Base-by-base conservation (phyloP, 2,329 filamentous ascomycete species). In the Talaromyces sp. region DNA sequence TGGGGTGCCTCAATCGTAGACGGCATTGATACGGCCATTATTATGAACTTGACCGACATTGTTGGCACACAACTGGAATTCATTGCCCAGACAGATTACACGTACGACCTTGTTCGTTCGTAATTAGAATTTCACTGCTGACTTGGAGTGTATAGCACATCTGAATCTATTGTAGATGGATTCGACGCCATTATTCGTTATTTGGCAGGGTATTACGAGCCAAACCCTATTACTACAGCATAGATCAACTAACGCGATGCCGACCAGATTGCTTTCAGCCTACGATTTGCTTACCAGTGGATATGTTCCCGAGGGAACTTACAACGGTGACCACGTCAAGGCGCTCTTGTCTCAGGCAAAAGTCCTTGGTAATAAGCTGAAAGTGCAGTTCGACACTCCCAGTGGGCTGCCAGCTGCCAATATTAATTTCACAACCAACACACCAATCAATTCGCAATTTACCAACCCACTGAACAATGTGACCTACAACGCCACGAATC, bases 1-100 rank as follows among this genome's bases (percentile, higher is more conserved):
- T 68, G 67, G 67, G 66, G 67, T 28, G 66, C 65, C 5, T 61
- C 61, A 10, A 62, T 67, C 53, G 67, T 68, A 10, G 67, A 68
- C 60, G 67, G 64, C 8, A 68, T 68, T 54, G 66, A 68, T 50
- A 68, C 67, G 23, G 67, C 67, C 5, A 64, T 68, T 52, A 58
- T 68, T 14, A 68, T 68, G 67, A 65, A 65, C 12, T 60, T 68
- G 28, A 68, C 66, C 5, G 67, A 68, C 61, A 67, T 68, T 54
- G 67, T 68, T 5, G 65, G 66, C 53, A 28, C 61, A 31, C 67
- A 68, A 52, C 60, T 68, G 57, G 65, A 63, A 30, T 63, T 64
- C 40, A 68, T 68, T 59, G 64, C 63, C 23, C 52, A 65, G 10
- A 56, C 64, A 55, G 66, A 68, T 57, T 68, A 67, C 60, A 67